phyloP scores from a whole-genome alignment of 2,329 filamentous ascomycete species.

The Penicillium frequentans region DNA sequence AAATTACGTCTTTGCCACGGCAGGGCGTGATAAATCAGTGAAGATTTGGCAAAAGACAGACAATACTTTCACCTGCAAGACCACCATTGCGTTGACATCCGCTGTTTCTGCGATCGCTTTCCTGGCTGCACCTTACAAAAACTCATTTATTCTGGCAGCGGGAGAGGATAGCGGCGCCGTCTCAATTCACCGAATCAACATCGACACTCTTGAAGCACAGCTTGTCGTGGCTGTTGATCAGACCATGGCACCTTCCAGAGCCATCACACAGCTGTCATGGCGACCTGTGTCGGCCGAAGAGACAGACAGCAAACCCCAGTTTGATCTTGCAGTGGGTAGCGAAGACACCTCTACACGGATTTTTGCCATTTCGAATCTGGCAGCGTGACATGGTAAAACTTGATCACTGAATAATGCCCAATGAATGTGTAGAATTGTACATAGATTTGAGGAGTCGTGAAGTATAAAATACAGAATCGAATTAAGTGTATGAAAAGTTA shows the following conservation, averaged over 20 bases:
- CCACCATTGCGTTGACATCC: conserved; percentile 55
- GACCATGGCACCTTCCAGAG: conserved; percentile 58
- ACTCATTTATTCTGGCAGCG: conserved; percentile 41
- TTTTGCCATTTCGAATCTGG: conserved; percentile 37
- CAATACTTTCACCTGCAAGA: conserved; percentile 52
- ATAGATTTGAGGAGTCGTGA: neutral
- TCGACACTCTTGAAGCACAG: conserved; percentile 30
- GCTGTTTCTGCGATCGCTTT: conserved; percentile 74
- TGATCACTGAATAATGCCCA: neutral
- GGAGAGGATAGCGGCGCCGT: conserved; percentile 51
- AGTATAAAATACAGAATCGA: neutral
- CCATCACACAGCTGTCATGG: conserved; percentile 70
- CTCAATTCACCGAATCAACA: conserved; percentile 41
- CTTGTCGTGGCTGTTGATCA: conserved; percentile 34
- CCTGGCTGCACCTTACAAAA: conserved; percentile 36
- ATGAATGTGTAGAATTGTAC: neutral
- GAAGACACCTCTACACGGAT: conserved; percentile 47
- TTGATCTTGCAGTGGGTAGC: conserved; percentile 47
- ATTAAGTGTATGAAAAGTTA: neutral
- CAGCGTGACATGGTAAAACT: conserved; percentile 4
- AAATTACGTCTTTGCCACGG: conserved; percentile 71
- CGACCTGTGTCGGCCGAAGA: conserved; percentile 46
- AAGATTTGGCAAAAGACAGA: conserved; percentile 63
- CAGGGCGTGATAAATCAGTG: conserved; percentile 83
- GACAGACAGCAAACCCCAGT: conserved; percentile 13